Percentiles rank a stretch among this genome's conserved stretches.
These are phyloP conservation scores for Aspergillus nomiae DNA, from an alignment of 2,329 filamentous ascomycete species.

Conservation along the genomic window DNA sequence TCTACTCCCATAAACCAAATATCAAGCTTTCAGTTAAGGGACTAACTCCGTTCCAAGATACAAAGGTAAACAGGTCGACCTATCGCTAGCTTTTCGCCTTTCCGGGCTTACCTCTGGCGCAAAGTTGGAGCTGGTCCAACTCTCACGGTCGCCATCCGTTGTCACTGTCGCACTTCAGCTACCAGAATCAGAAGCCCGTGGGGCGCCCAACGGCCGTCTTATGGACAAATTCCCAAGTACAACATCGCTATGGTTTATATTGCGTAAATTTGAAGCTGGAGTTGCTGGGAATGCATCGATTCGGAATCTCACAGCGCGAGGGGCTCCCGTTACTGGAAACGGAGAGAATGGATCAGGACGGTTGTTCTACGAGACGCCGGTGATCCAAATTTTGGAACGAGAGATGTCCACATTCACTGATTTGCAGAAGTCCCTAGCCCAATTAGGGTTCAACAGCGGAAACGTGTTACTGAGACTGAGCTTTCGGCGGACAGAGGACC, in stretches of 20 bases:
- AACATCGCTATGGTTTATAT: slow-evolving; percentile 82
- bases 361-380: slow-evolving; percentile 84
- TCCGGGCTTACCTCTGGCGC: slow-evolving; percentile 82
- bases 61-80: slow-evolving; percentile 81
- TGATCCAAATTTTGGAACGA: slow-evolving; percentile 79
- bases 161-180: slow-evolving; percentile 89
- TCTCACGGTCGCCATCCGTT: slow-evolving; percentile 79
- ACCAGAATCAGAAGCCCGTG: slow-evolving; percentile 68
- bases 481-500: slow-evolving; percentile 74
- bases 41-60: slow-evolving; percentile 53
- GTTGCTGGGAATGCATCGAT: slow-evolving; percentile 61
- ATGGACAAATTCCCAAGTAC: slow-evolving; percentile 86
- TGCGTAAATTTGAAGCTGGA: slow-evolving; percentile 86
- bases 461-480: slow-evolving; percentile 75
- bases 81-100: slow-evolving; percentile 80
- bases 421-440: slow-evolving; percentile 83
- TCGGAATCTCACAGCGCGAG: slow-evolving; percentile 82
- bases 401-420: slow-evolving; percentile 76
- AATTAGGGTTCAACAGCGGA: slow-evolving; percentile 84
- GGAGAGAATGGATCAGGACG: slow-evolving; percentile 66
- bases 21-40: not conserved
- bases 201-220: slow-evolving; percentile 66
- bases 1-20: not conserved
- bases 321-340: slow-evolving; percentile 61
- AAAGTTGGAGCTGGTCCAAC: slow-evolving; percentile 87